These are phyloP conservation scores for Aegilops umbellulata DNA, from an alignment of 176 grass and related monocot genomes.

Conservation along the genomic window DNA sequence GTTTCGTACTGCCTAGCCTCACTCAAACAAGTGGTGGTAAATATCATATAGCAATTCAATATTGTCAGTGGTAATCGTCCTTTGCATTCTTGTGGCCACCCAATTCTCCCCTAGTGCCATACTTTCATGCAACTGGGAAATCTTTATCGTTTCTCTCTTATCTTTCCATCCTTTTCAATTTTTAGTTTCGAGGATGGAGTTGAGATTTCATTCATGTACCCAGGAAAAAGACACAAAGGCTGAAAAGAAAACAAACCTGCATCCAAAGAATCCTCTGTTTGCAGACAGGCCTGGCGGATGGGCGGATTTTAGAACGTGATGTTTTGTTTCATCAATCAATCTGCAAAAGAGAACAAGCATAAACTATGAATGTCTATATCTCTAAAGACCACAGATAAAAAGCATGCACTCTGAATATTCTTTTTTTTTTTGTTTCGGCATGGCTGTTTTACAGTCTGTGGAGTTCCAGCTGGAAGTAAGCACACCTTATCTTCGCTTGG, in stretches of 20 bases:
- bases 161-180: background rate
- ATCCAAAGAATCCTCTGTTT: conserved; percentile 75
- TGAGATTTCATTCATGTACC: background rate
- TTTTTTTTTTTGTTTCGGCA: background rate
- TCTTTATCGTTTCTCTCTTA: background rate
- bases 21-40: background rate
- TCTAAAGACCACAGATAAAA: no score
- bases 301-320: conserved; percentile 78
- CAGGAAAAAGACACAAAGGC: background rate
- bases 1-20: background rate
- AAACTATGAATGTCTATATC: no score
- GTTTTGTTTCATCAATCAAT: conserved; percentile 77
- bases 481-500: conserved; percentile 78
- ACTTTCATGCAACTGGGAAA: no score
- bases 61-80: background rate
- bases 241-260: conserved; percentile 57
- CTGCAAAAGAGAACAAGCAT: conserved; percentile 55
- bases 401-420: no score
- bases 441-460: background rate
- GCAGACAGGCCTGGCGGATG: conserved; percentile 92
- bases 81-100: background rate
- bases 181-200: background rate
- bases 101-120: background rate
- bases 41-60: conserved; percentile 6
- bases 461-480: background rate